Base-by-base conservation (phyloP, 108 stramenopile species). In the Seminavis robusta region DNA sequence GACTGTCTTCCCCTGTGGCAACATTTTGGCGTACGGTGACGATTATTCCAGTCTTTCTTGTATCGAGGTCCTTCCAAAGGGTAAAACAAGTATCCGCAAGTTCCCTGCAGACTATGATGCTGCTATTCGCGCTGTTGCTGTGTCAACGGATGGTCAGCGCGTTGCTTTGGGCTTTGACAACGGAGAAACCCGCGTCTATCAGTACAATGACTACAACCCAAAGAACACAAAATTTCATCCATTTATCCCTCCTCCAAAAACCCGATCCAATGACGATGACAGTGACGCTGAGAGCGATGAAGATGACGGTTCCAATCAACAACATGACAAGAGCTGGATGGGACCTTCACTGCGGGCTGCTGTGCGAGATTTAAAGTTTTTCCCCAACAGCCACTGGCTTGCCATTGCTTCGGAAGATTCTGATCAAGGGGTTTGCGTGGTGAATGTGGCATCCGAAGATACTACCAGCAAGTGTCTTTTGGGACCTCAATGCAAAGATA, bases 131-230 rank as follows among this genome's bases (percentile, higher is more conserved):
- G 69, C 76, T 17, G 36, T 92, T 5, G 77, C 80, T 41, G 70
- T 79, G 10, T 79, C 80, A 0, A 20, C 67, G 1, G 82, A 88
- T 44, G 82, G 74, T 10, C 54, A 51, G 23, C 80, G 84, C 8
- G 37, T 92, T 8, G 86, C 77, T 3, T 63, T 92, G 1, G 90
- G 90, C 2, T 80, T 77, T 30, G 80, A 86, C 15, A 67, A 73
- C 41, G 90, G 90, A 10, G 61, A 59, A 16, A 73, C 76, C 13
- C 45, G 33, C n/a, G 58, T 92, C 16, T 86, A 73, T 57, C 11
- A 16, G 17, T 88, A 61, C 54, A 74, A 81, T 44, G 65, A 65
- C 10, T 19, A 54, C 36, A 40, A 19, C 27, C 1, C 13, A 23
- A 42, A 47, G 10, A 33, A 55, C 21, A 1, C 1, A 0, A 37